These are phyloP conservation scores for Xylaria sp. DNA, from an alignment of 2,329 filamentous ascomycete genomes.

Conservation along the genomic window DNA sequence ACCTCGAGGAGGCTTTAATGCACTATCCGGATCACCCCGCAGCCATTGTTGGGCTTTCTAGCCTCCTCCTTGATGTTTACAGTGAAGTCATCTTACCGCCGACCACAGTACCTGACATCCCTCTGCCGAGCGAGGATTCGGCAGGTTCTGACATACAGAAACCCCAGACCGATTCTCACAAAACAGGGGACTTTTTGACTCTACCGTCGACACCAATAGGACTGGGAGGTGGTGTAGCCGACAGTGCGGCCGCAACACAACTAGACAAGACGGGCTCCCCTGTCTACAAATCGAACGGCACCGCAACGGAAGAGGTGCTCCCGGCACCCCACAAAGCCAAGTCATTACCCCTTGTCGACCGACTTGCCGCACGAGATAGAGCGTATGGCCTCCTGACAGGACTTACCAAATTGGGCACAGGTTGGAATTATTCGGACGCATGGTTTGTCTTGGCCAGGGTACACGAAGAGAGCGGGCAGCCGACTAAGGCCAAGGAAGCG, in stretches of 20 bases:
- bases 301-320: slow-evolving; percentile 44
- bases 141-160: slow-evolving; percentile 12
- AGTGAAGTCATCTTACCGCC: slow-evolving; percentile 66
- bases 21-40: slow-evolving; percentile 78
- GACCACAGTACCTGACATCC: slow-evolving; percentile 53
- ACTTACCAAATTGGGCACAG: slow-evolving; percentile 80
- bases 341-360: slow-evolving; percentile 73
- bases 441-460: slow-evolving; percentile 89
- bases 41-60: slow-evolving; percentile 80
- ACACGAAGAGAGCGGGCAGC: slow-evolving; percentile 83
- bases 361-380: slow-evolving; percentile 86
- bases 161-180: slow-evolving; percentile 4
- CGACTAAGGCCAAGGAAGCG: slow-evolving; percentile 86
- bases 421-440: slow-evolving; percentile 91
- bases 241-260: slow-evolving; percentile 10
- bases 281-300: slow-evolving; percentile 16
- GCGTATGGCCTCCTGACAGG: slow-evolving; percentile 82
- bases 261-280: slow-evolving; percentile 15
- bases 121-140: slow-evolving; percentile 37
- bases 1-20: slow-evolving; percentile 82
- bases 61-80: slow-evolving; percentile 86
- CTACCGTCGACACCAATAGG: slow-evolving; percentile 53
- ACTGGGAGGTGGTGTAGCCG: slow-evolving; percentile 38
- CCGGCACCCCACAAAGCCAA: slow-evolving; percentile 58
- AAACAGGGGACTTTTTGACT: slow-evolving; percentile 10